Evolutionary conservation across 2,329 filamentous ascomycete genomes (phyloP).

Genomic region (Apiospora marii): DNA sequence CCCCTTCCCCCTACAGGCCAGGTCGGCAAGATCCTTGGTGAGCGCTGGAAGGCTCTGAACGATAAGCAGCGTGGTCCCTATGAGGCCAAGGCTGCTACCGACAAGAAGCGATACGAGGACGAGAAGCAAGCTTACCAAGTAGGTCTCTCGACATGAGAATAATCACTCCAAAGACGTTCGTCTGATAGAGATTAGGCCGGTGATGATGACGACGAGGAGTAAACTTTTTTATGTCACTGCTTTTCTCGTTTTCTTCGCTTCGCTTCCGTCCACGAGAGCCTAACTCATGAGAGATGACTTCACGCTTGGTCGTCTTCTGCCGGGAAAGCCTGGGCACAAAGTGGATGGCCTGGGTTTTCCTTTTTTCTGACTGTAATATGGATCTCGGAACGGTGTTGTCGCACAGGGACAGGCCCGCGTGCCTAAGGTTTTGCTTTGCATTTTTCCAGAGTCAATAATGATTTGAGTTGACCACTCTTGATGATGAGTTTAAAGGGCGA

Average conservation of each 20-base stretch:
- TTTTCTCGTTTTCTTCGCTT: slow-evolving; percentile 28
- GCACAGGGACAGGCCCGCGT: slow-evolving; percentile 20
- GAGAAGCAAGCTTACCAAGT: slow-evolving; percentile 91
- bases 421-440: slow-evolving; percentile 23
- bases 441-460: slow-evolving; percentile 2
- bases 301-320: slow-evolving; percentile 20
- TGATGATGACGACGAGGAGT: slow-evolving; percentile 59
- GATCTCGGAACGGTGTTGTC: slow-evolving; percentile 29
- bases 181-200: slow-evolving; percentile 48
- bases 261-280: slow-evolving; percentile 35
- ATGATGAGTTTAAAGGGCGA: slow-evolving; percentile 22
- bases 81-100: slow-evolving; percentile 92
- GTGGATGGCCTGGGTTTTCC: slow-evolving; percentile 23
- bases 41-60: slow-evolving; percentile 97
- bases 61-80: slow-evolving; percentile 94
- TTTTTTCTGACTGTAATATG: slow-evolving; percentile 30
- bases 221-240: slow-evolving; percentile 14
- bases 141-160: slow-evolving; percentile 11
- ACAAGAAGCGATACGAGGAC: slow-evolving; percentile 99
- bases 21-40: slow-evolving; percentile 97
- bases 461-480: background rate
- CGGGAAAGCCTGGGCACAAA: background rate
- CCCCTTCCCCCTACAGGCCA: slow-evolving; percentile 65
- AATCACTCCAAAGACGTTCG: slow-evolving; percentile 29
- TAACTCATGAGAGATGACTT: slow-evolving; percentile 24